These are phyloP conservation scores for Apiotrichum akiyoshidainum DNA, from an alignment of 1,284 basidiomycete species.

Conservation along the genomic window DNA sequence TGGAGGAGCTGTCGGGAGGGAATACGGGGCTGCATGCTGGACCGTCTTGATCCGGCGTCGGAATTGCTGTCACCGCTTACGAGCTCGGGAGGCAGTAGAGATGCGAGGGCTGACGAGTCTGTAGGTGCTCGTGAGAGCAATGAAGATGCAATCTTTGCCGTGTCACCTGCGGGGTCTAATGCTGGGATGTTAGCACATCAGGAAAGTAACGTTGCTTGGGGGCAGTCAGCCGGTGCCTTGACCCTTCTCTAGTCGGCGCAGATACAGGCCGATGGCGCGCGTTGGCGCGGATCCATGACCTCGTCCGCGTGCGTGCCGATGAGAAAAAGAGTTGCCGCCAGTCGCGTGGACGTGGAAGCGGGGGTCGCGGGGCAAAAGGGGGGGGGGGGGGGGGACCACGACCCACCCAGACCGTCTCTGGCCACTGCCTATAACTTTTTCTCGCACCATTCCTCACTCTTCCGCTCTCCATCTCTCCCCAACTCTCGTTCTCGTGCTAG, in stretches of 20 bases:
- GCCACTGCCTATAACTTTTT: constrained; percentile 7
- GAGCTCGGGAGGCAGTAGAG: constrained; percentile 15
- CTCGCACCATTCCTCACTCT: constrained; percentile 12
- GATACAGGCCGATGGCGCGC: too few relatives aligned
- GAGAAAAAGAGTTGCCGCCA: too few relatives aligned
- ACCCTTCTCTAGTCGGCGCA: too few relatives aligned
- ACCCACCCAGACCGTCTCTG: too few relatives aligned
- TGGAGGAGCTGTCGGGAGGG: constrained; percentile 49
- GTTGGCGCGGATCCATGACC: too few relatives aligned
- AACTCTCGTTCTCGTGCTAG: neutral
- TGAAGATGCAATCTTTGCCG: neutral
- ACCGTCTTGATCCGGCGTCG: constrained; percentile 13
- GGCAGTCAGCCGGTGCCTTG: too few relatives aligned
- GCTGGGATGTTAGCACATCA: neutral
- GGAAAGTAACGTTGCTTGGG: too few relatives aligned
- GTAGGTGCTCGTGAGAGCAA: neutral
- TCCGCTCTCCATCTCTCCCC: constrained; percentile 9
- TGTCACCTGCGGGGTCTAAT: neutral
- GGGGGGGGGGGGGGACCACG: too few relatives aligned
- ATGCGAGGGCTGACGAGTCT: constrained; percentile 8
- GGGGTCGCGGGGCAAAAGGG: too few relatives aligned
- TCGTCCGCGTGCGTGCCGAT: too few relatives aligned
- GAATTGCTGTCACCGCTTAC: constrained; percentile 10
- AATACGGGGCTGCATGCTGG: constrained; percentile 29
- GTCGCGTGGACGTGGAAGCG: too few relatives aligned